Base-by-base conservation (phyloP, 805 yeast genomes). In the Candida andamanensis region DNA sequence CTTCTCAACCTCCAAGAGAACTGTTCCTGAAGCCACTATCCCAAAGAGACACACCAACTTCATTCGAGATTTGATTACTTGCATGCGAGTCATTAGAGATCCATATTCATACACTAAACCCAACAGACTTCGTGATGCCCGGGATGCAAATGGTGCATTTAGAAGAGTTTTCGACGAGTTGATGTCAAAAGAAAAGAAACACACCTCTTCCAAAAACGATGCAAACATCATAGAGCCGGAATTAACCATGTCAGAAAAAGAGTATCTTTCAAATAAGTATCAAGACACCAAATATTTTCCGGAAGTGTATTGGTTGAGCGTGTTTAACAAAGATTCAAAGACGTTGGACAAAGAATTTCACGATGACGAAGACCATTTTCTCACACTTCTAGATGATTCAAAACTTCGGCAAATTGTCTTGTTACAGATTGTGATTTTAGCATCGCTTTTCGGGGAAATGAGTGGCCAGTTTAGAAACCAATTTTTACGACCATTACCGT, bases 281-380 rank as follows among this genome's bases (percentile, higher is more conserved):
- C 14, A 36, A 3, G 27, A 40, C 0, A 37, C 39, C 17, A 32
- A 39, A 20, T 63, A 56, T 35, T 58, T 55, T 28, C 63, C 71
- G 1, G 70, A 66, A 32, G 42, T 43, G 7, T 66, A 63, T 41
- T 60, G 58, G 52, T 29, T 49, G 1, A 49, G 66, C 3, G 45
- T 52, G 0, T 64, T 63, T 28, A 36, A 36, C 4, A 33, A 40
- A 28, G 29, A 49, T 29, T 47, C 48, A 26, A 33, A 32, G 7
- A 27, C 34, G 1, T 38, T 36, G 19, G 57, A 49, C 1, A 36
- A 35, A 9, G 34, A 47, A 13, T 40, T 39, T 24, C 40, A 35
- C 5, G 46, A 47, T 8, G 69, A 62, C 35, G 41, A 46, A 24
- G 42, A 41, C 17, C 45, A 46, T 31, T 44, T 55, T 7, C 40